Conservation (phyloP, 139 green algal species). For the Pycnococcus provasolii region DNA sequence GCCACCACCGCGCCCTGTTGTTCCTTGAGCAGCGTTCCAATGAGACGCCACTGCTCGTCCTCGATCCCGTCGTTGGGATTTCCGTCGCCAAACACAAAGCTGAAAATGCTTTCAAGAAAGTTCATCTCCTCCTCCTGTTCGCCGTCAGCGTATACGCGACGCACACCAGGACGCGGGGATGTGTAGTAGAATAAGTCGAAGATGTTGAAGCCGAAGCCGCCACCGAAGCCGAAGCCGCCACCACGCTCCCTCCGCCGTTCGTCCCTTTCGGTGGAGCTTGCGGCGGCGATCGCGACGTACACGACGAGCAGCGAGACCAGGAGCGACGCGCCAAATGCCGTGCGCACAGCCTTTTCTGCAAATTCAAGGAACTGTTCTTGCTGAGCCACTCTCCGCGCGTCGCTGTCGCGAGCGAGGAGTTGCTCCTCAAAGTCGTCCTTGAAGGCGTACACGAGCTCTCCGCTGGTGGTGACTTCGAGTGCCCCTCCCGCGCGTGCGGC, state of each 20-base stretch:
- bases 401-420: slow-evolving; percentile 8
- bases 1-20: slow-evolving; percentile 76
- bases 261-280: slow-evolving; percentile 30
- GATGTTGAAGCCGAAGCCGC: slow-evolving; percentile 30
- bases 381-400: too few species aligned
- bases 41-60: slow-evolving; percentile 55
- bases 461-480: slow-evolving; percentile 71
- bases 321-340: slow-evolving; percentile 77
- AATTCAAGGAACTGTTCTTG: too few species aligned
- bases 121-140: slow-evolving; percentile 38
- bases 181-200: slow-evolving; percentile 47
- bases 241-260: neutral
- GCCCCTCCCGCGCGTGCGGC: slow-evolving; percentile 57
- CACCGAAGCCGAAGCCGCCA: slow-evolving; percentile 23
- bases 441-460: slow-evolving; percentile 85
- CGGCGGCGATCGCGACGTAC: slow-evolving; percentile 61
- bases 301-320: slow-evolving; percentile 64
- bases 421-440: slow-evolving; percentile 56
- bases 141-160: slow-evolving; percentile 5
- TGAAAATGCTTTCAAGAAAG: slow-evolving; percentile 84
- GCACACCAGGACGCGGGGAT: slow-evolving; percentile 34
- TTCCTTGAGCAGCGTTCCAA: slow-evolving; percentile 43
- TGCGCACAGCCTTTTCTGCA: slow-evolving; percentile 32
- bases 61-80: slow-evolving; percentile 79
- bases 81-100: slow-evolving; percentile 94